These are phyloP conservation scores for Kernera saxatilis DNA, from an alignment of 345 rosid species.

Conservation along the genomic window DNA sequence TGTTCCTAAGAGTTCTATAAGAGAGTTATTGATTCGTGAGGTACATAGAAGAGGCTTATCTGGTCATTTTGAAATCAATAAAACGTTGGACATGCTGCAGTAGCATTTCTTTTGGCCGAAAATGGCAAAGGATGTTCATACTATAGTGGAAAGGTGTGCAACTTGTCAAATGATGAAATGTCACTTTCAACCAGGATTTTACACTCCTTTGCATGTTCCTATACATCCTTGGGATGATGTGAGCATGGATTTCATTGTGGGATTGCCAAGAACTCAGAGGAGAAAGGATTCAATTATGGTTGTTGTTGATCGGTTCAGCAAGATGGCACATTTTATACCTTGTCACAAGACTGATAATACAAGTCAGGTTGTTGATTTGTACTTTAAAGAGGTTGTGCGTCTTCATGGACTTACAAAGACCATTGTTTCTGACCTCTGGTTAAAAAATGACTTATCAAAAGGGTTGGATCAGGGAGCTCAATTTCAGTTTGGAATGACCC, in stretches of 20 bases:
- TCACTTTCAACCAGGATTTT: background rate
- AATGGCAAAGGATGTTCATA: background rate
- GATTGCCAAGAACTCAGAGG: no score
- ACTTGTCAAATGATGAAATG: background rate
- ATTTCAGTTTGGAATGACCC: background rate
- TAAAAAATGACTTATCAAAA: background rate
- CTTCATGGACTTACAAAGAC: no score
- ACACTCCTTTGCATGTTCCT: background rate
- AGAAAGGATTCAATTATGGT: background rate
- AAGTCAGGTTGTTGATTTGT: no score
- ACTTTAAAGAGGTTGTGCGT: background rate
- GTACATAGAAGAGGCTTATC: no score
- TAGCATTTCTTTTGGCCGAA: background rate
- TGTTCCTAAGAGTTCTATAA: no score
- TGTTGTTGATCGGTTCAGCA: background rate
- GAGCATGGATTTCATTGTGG: background rate
- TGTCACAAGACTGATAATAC: background rate
- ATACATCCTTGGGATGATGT: background rate
- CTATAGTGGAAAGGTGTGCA: background rate
- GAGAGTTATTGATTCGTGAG: no score
- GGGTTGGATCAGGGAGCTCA: background rate
- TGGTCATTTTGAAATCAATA: no score
- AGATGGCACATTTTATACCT: background rate
- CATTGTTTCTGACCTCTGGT: no score
- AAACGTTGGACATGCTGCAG: no score